Base-by-base conservation (phyloP, 495 filamentous ascomycete genomes). In the Xylaria bambusicola region DNA sequence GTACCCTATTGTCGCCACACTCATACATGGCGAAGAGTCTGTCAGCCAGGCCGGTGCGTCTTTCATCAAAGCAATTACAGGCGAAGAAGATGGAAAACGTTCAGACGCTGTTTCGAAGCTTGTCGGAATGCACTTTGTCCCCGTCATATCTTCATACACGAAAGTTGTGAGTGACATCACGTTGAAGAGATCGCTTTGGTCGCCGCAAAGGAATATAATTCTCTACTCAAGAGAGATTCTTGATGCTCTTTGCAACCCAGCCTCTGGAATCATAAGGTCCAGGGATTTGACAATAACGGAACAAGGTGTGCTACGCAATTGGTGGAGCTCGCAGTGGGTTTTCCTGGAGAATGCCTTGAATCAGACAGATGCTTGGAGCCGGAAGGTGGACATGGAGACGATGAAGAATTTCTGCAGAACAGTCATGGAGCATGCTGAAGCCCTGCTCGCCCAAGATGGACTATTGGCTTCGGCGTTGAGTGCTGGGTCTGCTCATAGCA, bases 401-500 rank as follows among this genome's bases (percentile, higher is more conserved):
- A 89, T 98, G 90, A 84, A 88, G 67, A 89, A 98, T 49, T 97
- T 98, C 63, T 94, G 90, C 66, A 85, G 94, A 61, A 91, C 97
- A 65, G 87, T 88, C 26, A 98, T 98, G 80, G 89, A 97, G 62
- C 89, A 96, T 64, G 92, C 92, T 2, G 89, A 97, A 66, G 81
- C 82, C 20, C 78, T 96, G 3, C 90, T 98, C 64, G 85, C 88
- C 52, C 86, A 95, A 62, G 93, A 92, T 75, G 85, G 82, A 51
- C 81, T 96, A 38, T 82, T 96, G 66, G 81, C 88, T 0, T 86
- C 84, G 52, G 88, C 88, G 41, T 73, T 93, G 17, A 74, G 73
- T 46, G 60, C 70, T 9, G 68, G 69, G 29, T 73, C 75, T 54
- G 72, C 70, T 48, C 75, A 72, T 56, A 75, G 81, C 29, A 57